A percentile compares a stretch with the other conserved stretches of the same genome.
These are phyloP conservation scores for Capsella bursapastoris DNA, from an alignment of 345 rosid species.

Conservation along the genomic window DNA sequence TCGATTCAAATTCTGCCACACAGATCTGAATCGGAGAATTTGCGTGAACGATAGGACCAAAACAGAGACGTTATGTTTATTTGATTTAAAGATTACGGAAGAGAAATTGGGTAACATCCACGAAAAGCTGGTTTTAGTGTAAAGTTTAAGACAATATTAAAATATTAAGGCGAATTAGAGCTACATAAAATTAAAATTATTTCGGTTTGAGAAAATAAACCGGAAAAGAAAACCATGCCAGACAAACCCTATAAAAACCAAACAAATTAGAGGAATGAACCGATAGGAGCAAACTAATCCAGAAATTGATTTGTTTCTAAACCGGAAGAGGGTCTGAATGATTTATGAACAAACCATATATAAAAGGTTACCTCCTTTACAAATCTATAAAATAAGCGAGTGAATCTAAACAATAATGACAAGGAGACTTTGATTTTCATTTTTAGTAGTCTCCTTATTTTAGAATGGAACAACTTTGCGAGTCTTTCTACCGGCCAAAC, in stretches of 20 bases:
- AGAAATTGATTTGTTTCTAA: not conserved
- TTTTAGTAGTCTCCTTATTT: constrained; percentile 22
- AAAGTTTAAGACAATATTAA: not conserved
- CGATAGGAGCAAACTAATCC: constrained; percentile 19
- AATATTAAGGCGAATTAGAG: not conserved
- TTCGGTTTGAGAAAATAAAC: constrained; percentile 6
- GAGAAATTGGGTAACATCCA: constrained; percentile 28
- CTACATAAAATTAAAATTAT: not conserved
- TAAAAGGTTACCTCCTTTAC: not conserved
- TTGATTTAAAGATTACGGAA: constrained; percentile 27
- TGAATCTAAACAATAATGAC: constrained; percentile 27
- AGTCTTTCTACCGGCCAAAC: constrained; percentile 37
- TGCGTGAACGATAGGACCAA: constrained; percentile 19
- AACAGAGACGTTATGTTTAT: constrained; percentile 33
- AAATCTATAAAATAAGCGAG: not conserved
- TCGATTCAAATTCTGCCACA: constrained; percentile 10
- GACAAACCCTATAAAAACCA: not conserved
- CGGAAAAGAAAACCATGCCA: not conserved
- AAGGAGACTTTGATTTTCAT: constrained; percentile 11
- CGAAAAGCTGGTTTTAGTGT: constrained; percentile 42
- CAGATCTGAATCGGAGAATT: constrained; percentile 37
- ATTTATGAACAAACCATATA: constrained; percentile 26
- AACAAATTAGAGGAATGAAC: not conserved
- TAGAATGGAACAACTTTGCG: constrained; percentile 6
- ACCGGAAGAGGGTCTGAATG: constrained; percentile 13